phyloP scores from a whole-genome alignment of 1,139 yeast species.

The Zygoascus sp. region DNA sequence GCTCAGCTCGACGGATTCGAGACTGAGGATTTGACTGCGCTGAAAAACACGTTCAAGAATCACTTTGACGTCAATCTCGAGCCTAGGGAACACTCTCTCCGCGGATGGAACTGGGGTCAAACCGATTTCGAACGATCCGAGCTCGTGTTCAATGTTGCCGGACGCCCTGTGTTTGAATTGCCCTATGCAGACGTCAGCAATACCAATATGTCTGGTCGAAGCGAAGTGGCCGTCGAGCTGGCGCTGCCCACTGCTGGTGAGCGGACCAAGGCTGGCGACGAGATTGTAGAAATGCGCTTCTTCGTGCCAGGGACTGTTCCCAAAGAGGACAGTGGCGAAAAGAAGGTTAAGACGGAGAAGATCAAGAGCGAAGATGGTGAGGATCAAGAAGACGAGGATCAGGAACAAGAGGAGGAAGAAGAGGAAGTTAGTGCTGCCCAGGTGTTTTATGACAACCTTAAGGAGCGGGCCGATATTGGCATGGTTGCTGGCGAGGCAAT shows the following conservation, averaged over 20 bases:
- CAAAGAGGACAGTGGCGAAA: conserved; percentile 38
- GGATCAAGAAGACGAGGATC: conserved; percentile 36
- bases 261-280: conserved; percentile 78
- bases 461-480: conserved; percentile 94
- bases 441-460: conserved; percentile 82
- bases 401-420: conserved; percentile 41
- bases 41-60: conserved; percentile 80
- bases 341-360: conserved; percentile 34
- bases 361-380: conserved; percentile 38
- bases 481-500: conserved; percentile 96
- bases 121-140: conserved; percentile 91
- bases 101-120: conserved; percentile 99
- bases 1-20: conserved; percentile 90
- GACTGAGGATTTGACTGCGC: conserved; percentile 66
- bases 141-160: conserved; percentile 77
- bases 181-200: conserved; percentile 79
- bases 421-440: conserved; percentile 75
- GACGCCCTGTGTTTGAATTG: conserved; percentile 86
- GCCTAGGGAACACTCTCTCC: conserved; percentile 79
- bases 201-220: conserved; percentile 87
- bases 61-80: conserved; percentile 71
- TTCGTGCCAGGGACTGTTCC: conserved; percentile 80
- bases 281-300: conserved; percentile 88
- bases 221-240: conserved; percentile 89
- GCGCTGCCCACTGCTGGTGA: conserved; percentile 56